phyloP scores from a whole-genome alignment of 495 filamentous ascomycete species.

The Tuber calosporum region DNA sequence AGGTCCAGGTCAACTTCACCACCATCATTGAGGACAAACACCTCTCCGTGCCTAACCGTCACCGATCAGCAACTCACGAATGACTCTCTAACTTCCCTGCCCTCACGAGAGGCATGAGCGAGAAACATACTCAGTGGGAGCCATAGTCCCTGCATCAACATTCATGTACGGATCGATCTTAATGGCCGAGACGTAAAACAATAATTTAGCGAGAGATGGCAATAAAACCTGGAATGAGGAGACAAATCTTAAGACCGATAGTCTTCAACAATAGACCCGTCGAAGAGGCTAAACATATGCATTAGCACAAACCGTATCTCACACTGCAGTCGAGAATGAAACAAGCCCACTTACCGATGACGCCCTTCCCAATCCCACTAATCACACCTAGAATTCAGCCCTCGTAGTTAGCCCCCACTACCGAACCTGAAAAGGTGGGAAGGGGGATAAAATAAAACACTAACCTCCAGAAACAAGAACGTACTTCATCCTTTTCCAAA shows the following conservation, averaged over 20 bases:
- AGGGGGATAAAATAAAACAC: constrained; percentile 33
- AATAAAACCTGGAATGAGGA: constrained; percentile 8
- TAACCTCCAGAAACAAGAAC: constrained; percentile 73
- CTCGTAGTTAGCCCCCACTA: constrained; percentile 3
- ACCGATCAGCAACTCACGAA: constrained; percentile 24
- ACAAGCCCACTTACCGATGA: constrained; percentile 57
- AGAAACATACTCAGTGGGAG: constrained; percentile 61
- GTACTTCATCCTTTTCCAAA: constrained; percentile 66
- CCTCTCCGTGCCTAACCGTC: constrained; percentile 58
- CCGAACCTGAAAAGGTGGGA: neutral
- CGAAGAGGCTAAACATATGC: constrained; percentile 49
- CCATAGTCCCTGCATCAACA: constrained; percentile 77
- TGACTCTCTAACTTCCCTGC: constrained; percentile 39
- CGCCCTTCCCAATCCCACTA: constrained; percentile 74
- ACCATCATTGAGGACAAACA: constrained; percentile 67
- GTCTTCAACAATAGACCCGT: constrained; percentile 82
- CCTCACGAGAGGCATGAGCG: constrained; percentile 43
- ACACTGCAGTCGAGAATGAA: constrained; percentile 26
- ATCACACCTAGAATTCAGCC: constrained; percentile 55
- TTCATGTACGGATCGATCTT: constrained; percentile 85
- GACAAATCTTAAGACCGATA: constrained; percentile 60
- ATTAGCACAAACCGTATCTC: constrained; percentile 34
- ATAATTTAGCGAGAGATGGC: constrained; percentile 27
- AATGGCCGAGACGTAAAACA: constrained; percentile 52
- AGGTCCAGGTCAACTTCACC: constrained; percentile 87